A percentile compares a stretch with the other conserved stretches of the same genome.
phyloP scores from a whole-genome alignment of 2,329 filamentous ascomycete genomes.

The Botrytis cinerea region DNA sequence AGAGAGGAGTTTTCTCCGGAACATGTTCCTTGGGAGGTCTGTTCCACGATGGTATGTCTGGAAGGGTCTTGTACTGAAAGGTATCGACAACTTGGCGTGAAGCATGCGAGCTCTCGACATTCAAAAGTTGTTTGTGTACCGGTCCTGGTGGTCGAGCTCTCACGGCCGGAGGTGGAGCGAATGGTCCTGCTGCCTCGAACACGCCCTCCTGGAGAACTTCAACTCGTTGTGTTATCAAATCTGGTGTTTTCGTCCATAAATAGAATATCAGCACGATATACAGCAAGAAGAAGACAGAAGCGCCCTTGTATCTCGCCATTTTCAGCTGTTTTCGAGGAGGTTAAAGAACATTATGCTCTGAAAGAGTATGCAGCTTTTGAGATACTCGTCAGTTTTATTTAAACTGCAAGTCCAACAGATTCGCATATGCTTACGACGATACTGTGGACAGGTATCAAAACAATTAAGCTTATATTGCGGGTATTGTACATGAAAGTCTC shows the following conservation, averaged over 20 bases:
- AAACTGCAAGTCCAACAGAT: neutral
- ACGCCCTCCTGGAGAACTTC: neutral
- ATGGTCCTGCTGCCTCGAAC: neutral
- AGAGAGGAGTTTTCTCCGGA: conserved; percentile 51
- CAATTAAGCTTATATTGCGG: conserved; percentile 5
- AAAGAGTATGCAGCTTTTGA: neutral
- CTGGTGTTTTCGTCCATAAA: neutral
- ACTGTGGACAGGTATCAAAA: neutral
- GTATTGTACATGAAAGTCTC: neutral
- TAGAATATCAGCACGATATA: conserved; percentile 6
- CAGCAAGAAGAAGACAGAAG: neutral
- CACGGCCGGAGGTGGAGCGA: neutral
- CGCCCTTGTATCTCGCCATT: conserved; percentile 9
- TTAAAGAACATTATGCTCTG: neutral
- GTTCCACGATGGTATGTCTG: conserved; percentile 44
- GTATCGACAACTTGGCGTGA: conserved; percentile 9
- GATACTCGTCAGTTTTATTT: too few species aligned
- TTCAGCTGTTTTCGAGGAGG: neutral
- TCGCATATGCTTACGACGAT: neutral
- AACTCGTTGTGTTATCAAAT: neutral
- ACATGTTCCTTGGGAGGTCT: conserved; percentile 44
- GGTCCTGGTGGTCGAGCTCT: conserved; percentile 16
- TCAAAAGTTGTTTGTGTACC: conserved; percentile 10
- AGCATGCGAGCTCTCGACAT: neutral
- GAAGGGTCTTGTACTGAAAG: conserved; percentile 5